Evolutionary conservation across 2,329 filamentous ascomycete species (phyloP).

Genomic region (Alternaria viburni): DNA sequence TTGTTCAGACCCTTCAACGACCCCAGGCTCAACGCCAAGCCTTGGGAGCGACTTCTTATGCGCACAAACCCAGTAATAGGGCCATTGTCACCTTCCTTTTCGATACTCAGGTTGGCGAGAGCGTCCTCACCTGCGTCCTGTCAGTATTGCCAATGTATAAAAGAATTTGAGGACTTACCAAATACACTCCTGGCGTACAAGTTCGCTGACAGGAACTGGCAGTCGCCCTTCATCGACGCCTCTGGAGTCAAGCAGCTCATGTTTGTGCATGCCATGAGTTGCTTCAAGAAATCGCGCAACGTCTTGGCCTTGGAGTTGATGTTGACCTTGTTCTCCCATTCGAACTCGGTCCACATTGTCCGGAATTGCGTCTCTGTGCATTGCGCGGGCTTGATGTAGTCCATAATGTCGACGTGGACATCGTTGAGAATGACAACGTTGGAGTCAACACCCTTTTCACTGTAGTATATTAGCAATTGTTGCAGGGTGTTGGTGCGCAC

Average conservation of each 20-base stretch:
- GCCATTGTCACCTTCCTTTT: conserved; percentile 94
- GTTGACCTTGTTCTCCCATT: conserved; percentile 99
- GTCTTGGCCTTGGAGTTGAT: conserved; percentile 97
- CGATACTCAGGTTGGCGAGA: conserved; percentile 94
- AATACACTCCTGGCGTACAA: conserved; percentile 96
- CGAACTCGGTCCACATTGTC: conserved; percentile 99
- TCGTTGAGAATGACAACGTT: conserved; percentile 98
- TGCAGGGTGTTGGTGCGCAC: not conserved
- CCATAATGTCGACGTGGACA: conserved; percentile 98
- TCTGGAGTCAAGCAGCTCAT: conserved; percentile 98
- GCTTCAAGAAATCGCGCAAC: conserved; percentile 87
- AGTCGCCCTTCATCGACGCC: conserved; percentile 94
- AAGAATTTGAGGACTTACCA: conserved; percentile 69
- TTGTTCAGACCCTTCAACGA: conserved; percentile 89
- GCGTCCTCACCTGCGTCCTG: conserved; percentile 84
- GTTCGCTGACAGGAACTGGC: conserved; percentile 96
- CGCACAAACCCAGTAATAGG: conserved; percentile 96
- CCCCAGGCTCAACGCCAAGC: conserved; percentile 88
- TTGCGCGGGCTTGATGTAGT: conserved; percentile 96
- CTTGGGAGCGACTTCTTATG: conserved; percentile 96
- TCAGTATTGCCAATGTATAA: conserved; percentile 6
- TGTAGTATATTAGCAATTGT: conserved; percentile 67
- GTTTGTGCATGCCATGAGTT: conserved; percentile 97
- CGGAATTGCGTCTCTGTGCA: conserved; percentile 98
- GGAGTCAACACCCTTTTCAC: conserved; percentile 67